Evolutionary conservation across 2,329 filamentous ascomycete genomes (phyloP), one percentile per base, ranked within the genome.

Genomic region (Colletotrichum cuscutae): DNA sequence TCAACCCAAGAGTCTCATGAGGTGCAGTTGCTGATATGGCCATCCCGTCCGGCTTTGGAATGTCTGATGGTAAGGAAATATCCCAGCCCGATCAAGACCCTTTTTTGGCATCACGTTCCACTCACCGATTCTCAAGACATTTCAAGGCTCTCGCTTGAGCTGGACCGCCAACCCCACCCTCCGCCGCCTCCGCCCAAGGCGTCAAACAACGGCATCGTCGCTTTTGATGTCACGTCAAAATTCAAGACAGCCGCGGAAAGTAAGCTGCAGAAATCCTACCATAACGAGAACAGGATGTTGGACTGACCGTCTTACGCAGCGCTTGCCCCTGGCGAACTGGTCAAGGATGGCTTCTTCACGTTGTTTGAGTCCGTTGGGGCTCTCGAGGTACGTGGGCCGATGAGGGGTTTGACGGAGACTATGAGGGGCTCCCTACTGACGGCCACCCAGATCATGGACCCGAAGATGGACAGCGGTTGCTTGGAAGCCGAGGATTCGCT

Each of bases 401-500:
- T 35, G 32, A 54, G n/a, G 19, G 26, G 22, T 11, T 30, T 61
- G 65, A 42, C 15, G 35, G 8, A n/a, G 49, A 19, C 42, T 15
- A 15, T 5, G 22, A 24, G 49, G 49, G 24, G 9, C 3, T 15
- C n/a, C 12, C 28, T 52, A 53, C 68, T 76, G 53, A 74, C 58
- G 65, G 13, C 12, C 13, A 11, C 30, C 15, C 78, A 99, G 97
- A 98, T 99, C 77, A 98, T 98, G 94, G 97, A 99, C 79, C 92
- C 94, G 1, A 99, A 98, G 84, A 99, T 99, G 97, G 97, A 99
- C 82, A 98, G 95, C 79, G 97, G 97, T 32, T 95, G 93, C 76
- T 86, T 97, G 7, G 88, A 90, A 24, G 90, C 93, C 8, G 93
- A 92, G 35, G 94, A 98, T 78, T 91, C 91, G n/a, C 89, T 96